Percentiles rank a stretch among this genome's conserved stretches.
phyloP scores from a whole-genome alignment of 305 asterid genomes.

The Solanum hybrid region DNA sequence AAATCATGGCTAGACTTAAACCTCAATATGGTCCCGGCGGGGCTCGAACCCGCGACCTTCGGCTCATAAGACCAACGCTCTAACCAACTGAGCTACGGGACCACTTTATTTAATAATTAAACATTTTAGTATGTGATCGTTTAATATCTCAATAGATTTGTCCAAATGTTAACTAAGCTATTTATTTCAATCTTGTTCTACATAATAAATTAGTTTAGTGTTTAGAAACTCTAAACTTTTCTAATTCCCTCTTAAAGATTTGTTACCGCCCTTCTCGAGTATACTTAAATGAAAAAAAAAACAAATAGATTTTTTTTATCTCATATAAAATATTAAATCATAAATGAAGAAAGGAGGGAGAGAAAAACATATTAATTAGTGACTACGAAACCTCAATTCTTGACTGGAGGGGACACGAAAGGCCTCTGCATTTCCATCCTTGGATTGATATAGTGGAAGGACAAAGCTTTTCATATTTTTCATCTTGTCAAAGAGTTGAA shows the following conservation, averaged over 20 bases:
- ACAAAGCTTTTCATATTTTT: not conserved
- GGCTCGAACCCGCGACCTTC: slow-evolving; percentile 99
- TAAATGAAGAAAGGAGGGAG: too few species aligned
- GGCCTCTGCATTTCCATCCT: not conserved
- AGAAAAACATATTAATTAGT: too few species aligned
- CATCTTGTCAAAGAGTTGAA: not conserved
- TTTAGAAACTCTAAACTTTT: not conserved
- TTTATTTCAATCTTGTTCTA: not conserved
- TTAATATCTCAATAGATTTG: not conserved
- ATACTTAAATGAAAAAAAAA: not conserved
- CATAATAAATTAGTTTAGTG: not conserved
- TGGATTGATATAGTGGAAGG: not conserved
- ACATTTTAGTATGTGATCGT: not conserved
- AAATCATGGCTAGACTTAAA: too few species aligned
- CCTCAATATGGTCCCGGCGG: slow-evolving; percentile 61
- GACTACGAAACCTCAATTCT: not conserved
- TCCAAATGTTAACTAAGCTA: not conserved
- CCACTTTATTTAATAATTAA: not conserved
- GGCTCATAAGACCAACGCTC: slow-evolving; percentile 99
- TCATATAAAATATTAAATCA: too few species aligned
- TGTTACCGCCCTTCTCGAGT: not conserved
- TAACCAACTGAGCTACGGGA: slow-evolving; percentile 98
- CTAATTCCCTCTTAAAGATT: not conserved
- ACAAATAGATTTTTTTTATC: too few species aligned
- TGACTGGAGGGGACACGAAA: not conserved